Base-by-base conservation (phyloP, 352 stramenopile genomes). In the Phytophthora lateralis region DNA sequence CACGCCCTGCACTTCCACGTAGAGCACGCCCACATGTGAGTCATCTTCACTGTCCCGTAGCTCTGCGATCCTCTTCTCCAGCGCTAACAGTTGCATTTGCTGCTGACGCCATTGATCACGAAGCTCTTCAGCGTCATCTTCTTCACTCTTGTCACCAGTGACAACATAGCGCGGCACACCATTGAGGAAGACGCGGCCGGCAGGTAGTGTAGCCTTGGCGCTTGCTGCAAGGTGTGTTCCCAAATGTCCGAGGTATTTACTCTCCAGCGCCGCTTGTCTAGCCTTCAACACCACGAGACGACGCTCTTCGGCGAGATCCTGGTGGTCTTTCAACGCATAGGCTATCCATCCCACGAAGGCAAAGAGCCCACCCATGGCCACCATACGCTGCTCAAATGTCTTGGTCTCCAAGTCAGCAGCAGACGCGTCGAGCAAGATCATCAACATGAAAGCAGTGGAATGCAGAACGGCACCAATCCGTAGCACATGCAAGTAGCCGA, bases 91-190 rank as follows among this genome's bases (percentile, higher is more conserved):
- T 2, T 66, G 53, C n/a, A 71, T 55, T 55, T 88, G 78, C 10
- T 70, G 69, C 35, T 73, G 46, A 12, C 56, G 46, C 32, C 85
- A 71, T 46, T 91, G 80, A 8, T 91, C 85, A 11, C 78, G 64
- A n/a, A 93, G 50, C 18, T 93, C 85, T 46, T 91, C 82, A 6
- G 79, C 82, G 11, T 73, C 77, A 50, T 91, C 85, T 59, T 91
- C 72, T 37, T 91, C 85, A 12, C 51, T 55, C 32, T 85, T 82
- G 67, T 91, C 75, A 20, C 85, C 85, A 15, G 79, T 92, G 27
- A 91, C 69, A 15, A 92, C 58, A 48, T 89, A 92, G 37, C 67
- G 56, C 10, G 82, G 78, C 0, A 93, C 74, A 27, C 85, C 85
- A 37, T 91, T 91, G 59, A 91, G 78, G 49, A 90, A 92, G 1